These are phyloP conservation scores for Lunasporangiospora selenospora DNA, from an alignment of 192 early-diverging fungal genomes.

Conservation along the genomic window DNA sequence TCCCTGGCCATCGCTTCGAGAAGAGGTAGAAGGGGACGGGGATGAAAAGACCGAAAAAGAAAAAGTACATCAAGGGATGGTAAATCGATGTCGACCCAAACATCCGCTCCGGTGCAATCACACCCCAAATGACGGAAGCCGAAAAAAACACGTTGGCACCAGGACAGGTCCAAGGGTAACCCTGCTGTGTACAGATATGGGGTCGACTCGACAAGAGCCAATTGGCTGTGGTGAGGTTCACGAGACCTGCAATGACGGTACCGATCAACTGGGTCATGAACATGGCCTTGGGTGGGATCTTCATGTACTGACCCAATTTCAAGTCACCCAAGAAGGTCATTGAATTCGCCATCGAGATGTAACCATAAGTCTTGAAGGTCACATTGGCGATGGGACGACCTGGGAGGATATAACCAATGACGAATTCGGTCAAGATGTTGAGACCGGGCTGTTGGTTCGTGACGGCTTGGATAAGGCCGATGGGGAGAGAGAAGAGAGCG, in stretches of 20 bases:
- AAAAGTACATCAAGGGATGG: slow-evolving; percentile 50
- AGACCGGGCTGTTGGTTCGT: slow-evolving; percentile 59
- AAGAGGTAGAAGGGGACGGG: slow-evolving; percentile 48
- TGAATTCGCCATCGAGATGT: slow-evolving; percentile 74
- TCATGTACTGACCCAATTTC: slow-evolving; percentile 82
- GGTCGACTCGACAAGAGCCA: slow-evolving; percentile 53
- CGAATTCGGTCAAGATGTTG: slow-evolving; percentile 66
- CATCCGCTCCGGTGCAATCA: slow-evolving; percentile 62
- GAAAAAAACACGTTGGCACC: slow-evolving; percentile 62
- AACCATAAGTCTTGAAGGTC: slow-evolving; percentile 70
- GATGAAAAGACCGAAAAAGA: slow-evolving; percentile 44
- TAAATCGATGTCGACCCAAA: slow-evolving; percentile 53
- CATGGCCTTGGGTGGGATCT: slow-evolving; percentile 72
- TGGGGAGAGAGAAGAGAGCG: slow-evolving; percentile 57
- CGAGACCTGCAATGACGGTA: slow-evolving; percentile 54
- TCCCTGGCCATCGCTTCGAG: slow-evolving; percentile 39
- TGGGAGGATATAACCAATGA: slow-evolving; percentile 63
- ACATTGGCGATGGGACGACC: slow-evolving; percentile 62
- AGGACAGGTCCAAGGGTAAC: slow-evolving; percentile 58
- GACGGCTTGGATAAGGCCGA: slow-evolving; percentile 68
- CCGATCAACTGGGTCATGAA: slow-evolving; percentile 68
- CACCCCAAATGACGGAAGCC: slow-evolving; percentile 70
- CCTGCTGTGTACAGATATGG: slow-evolving; percentile 54
- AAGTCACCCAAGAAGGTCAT: slow-evolving; percentile 75
- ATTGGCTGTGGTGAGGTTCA: slow-evolving; percentile 55